phyloP scores from a whole-genome alignment of 495 filamentous ascomycete species.

The Trichoderma virens region DNA sequence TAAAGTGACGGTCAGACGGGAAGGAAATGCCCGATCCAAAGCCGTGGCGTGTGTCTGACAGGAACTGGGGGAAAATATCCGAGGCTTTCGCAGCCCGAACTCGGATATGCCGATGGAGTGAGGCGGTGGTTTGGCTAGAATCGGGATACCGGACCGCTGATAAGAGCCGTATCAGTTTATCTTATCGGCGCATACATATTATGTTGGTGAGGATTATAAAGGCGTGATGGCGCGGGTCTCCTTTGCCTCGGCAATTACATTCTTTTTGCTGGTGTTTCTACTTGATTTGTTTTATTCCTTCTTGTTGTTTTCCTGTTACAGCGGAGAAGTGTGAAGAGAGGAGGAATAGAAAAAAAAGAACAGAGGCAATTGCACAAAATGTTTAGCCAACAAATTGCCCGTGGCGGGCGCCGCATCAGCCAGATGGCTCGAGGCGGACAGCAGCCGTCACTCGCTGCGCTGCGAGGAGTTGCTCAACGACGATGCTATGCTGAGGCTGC shows the following conservation, averaged over 20 bases:
- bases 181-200: not conserved
- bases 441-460: not conserved
- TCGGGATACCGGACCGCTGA: not conserved
- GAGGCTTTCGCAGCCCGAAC: not conserved
- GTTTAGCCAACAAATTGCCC: constrained; percentile 5
- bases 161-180: not conserved
- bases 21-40: not conserved
- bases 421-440: not conserved
- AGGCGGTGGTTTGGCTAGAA: not conserved
- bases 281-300: not conserved
- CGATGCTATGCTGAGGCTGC: constrained; percentile 4
- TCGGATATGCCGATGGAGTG: not conserved
- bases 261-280: not conserved
- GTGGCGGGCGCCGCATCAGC: constrained; percentile 6
- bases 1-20: too few relatives aligned
- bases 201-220: not conserved
- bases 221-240: not conserved
- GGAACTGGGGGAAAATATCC: too few relatives aligned
- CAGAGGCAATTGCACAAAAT: not conserved
- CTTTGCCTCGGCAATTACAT: not conserved
- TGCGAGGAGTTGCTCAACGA: not conserved
- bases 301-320: constrained; percentile 69
- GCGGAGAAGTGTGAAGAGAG: constrained; percentile 85
- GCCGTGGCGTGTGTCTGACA: not conserved
- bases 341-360: constrained; percentile 37